Percentiles rank a stretch among this genome's conserved stretches.
These are phyloP conservation scores for Kwoniella sp. DNA, from an alignment of 768 basidiomycete species.

Conservation along the genomic window DNA sequence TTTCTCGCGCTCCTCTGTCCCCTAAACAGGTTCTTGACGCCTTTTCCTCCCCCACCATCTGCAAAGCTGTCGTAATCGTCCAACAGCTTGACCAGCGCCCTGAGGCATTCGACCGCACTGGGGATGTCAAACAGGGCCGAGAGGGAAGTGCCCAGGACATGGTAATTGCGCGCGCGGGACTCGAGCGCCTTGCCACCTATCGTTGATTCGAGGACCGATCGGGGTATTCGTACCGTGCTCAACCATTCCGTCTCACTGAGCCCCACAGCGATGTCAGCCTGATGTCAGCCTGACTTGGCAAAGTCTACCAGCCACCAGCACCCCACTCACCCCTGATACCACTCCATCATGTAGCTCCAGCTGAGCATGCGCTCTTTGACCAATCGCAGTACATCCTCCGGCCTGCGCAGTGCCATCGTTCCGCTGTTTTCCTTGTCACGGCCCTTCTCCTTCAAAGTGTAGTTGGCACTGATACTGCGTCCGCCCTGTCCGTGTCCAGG, in stretches of 20 bases:
- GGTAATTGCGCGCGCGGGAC: slow-evolving; percentile 28
- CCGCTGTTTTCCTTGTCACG: slow-evolving; percentile 1
- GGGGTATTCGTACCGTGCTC: slow-evolving; percentile 42
- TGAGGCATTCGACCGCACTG: slow-evolving; percentile 23
- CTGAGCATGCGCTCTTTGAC: slow-evolving; percentile 34
- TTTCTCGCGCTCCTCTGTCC: slow-evolving; percentile 31
- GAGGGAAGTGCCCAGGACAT: slow-evolving; percentile 42
- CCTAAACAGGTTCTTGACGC: slow-evolving; percentile 43
- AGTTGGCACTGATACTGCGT: slow-evolving; percentile 13
- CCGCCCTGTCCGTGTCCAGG: slow-evolving; percentile 9
- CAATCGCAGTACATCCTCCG: slow-evolving; percentile 36
- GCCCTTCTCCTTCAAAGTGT: slow-evolving; percentile 1
- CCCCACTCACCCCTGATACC: slow-evolving; percentile 43
- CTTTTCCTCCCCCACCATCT: slow-evolving; percentile 33
- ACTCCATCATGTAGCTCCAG: slow-evolving; percentile 45
- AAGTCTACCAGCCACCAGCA: background rate
- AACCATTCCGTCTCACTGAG: slow-evolving; percentile 44
- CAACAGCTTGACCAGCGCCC: slow-evolving; percentile 26
- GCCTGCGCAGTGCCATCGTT: slow-evolving; percentile 8
- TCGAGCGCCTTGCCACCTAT: slow-evolving; percentile 35
- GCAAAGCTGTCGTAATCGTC: slow-evolving; percentile 47
- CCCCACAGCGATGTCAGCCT: background rate
- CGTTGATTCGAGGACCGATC: slow-evolving; percentile 22
- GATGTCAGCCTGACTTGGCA: background rate
- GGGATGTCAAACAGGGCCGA: slow-evolving; percentile 37